Evolutionary conservation across 2,329 filamentous ascomycete species (phyloP).

Genomic region (Trichothecium sympodiale): DNA sequence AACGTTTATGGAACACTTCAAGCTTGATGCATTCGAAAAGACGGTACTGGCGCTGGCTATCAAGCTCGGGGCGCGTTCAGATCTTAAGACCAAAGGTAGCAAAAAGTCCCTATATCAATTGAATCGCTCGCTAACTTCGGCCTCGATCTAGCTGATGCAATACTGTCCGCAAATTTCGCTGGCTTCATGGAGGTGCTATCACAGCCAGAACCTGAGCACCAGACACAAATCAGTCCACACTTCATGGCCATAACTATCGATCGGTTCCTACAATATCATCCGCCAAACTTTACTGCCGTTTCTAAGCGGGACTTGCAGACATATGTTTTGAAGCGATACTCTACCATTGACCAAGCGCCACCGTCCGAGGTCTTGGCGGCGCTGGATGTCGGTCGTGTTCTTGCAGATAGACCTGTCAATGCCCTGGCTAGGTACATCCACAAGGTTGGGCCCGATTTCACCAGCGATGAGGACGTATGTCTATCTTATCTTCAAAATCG

Average conservation of each 20-base stretch:
- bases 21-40: slow-evolving; percentile 79
- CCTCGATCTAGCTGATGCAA: slow-evolving; percentile 62
- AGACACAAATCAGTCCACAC: slow-evolving; percentile 53
- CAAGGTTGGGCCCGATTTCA: slow-evolving; percentile 62
- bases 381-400: slow-evolving; percentile 55
- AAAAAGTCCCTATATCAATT: slow-evolving; percentile 10
- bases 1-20: slow-evolving; percentile 92
- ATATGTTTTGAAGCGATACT: slow-evolving; percentile 59
- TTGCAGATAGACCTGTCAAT: slow-evolving; percentile 47
- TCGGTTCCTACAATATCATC: slow-evolving; percentile 76
- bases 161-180: slow-evolving; percentile 68
- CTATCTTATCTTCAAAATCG: slow-evolving; percentile 40
- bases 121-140: slow-evolving; percentile 30
- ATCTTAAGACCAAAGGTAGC: slow-evolving; percentile 82
- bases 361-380: slow-evolving; percentile 61
- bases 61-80: slow-evolving; percentile 67
- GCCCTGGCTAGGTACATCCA: slow-evolving; percentile 59
- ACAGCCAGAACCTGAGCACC: slow-evolving; percentile 48
- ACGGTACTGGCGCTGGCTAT: slow-evolving; percentile 81
- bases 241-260: slow-evolving; percentile 76
- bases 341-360: slow-evolving; percentile 49
- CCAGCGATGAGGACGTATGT: slow-evolving; percentile 61
- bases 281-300: slow-evolving; percentile 71
- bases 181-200: slow-evolving; percentile 70
- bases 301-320: slow-evolving; percentile 59